Conservation (phyloP, 352 stramenopile species). For the Globisporangium barbulae region DNA sequence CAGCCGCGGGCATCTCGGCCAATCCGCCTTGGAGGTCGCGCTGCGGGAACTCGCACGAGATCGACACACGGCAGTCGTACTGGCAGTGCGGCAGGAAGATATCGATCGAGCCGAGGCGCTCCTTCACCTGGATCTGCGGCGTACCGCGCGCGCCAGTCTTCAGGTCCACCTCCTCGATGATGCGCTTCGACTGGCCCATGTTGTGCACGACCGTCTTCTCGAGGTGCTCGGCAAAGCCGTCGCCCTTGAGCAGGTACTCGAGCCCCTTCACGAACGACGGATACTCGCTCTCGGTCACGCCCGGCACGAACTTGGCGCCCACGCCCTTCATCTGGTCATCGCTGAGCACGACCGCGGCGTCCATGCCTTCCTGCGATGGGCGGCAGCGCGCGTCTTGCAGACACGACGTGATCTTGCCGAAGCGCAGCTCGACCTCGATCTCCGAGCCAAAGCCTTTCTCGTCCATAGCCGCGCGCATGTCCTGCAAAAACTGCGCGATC, state of each 20-base stretch:
- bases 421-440: constrained; percentile 81
- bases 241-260: constrained; percentile 63
- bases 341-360: constrained; percentile 68
- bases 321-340: constrained; percentile 77
- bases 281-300: constrained; percentile 70
- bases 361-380: constrained; percentile 61
- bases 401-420: constrained; percentile 78
- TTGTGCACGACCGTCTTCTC: constrained; percentile 83
- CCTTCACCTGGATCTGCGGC: constrained; percentile 73
- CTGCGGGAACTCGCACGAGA: constrained; percentile 77
- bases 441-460: constrained; percentile 73
- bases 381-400: constrained; percentile 72
- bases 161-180: constrained; percentile 73
- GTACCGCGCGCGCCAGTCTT: constrained; percentile 43
- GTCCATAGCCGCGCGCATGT: constrained; percentile 74
- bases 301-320: constrained; percentile 78
- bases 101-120: constrained; percentile 77
- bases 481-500: constrained; percentile 79
- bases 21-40: constrained; percentile 55
- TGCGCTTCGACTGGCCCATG: constrained; percentile 68
- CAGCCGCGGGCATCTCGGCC: constrained; percentile 60
- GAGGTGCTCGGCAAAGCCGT: constrained; percentile 67
- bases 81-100: constrained; percentile 85
- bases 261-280: constrained; percentile 61
- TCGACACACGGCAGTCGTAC: constrained; percentile 82